Evolutionary conservation across 768 basidiomycete species (phyloP).

Genomic region (Russula sp.): DNA sequence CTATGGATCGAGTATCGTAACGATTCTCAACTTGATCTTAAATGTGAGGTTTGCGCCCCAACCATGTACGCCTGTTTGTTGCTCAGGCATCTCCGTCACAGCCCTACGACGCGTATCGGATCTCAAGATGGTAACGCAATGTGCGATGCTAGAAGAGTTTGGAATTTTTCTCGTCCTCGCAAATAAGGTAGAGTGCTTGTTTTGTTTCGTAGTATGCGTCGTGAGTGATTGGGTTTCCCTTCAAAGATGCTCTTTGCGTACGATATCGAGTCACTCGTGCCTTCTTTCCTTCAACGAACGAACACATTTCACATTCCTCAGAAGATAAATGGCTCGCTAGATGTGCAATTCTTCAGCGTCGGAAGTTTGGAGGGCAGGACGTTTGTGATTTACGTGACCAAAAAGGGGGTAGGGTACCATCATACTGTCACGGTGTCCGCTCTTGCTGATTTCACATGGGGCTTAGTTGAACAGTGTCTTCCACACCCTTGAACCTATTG

Average conservation of each 20-base stretch:
- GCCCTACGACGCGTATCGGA: conserved; percentile 92
- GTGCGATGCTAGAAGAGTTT: conserved; percentile 94
- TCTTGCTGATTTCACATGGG: conserved; percentile 25
- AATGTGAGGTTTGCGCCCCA: conserved; percentile 48
- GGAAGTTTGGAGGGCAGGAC: conserved; percentile 85
- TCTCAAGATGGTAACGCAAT: conserved; percentile 90
- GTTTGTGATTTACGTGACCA: conserved; percentile 92
- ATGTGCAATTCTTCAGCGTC: conserved; percentile 94
- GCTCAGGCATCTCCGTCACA: conserved; percentile 35
- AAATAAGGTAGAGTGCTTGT: conserved; percentile 59
- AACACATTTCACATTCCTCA: conserved; percentile 79
- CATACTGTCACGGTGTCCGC: conserved; percentile 27
- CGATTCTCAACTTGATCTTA: conserved; percentile 51
- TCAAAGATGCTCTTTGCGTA: conserved; percentile 81
- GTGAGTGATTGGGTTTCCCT: not conserved
- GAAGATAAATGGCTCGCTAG: conserved; percentile 82
- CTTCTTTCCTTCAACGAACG: conserved; percentile 67
- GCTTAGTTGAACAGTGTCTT: conserved; percentile 81
- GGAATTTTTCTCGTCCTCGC: conserved; percentile 94
- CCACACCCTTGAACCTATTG: conserved; percentile 93
- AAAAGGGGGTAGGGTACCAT: conserved; percentile 61
- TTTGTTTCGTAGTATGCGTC: too few relatives aligned
- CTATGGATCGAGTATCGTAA: conserved; percentile 95
- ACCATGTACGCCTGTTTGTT: not conserved
- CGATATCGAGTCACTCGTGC: conserved; percentile 94